Evolutionary conservation across 108 stramenopile genomes (phyloP).

Genomic region (Nannochloropsis salina): DNA sequence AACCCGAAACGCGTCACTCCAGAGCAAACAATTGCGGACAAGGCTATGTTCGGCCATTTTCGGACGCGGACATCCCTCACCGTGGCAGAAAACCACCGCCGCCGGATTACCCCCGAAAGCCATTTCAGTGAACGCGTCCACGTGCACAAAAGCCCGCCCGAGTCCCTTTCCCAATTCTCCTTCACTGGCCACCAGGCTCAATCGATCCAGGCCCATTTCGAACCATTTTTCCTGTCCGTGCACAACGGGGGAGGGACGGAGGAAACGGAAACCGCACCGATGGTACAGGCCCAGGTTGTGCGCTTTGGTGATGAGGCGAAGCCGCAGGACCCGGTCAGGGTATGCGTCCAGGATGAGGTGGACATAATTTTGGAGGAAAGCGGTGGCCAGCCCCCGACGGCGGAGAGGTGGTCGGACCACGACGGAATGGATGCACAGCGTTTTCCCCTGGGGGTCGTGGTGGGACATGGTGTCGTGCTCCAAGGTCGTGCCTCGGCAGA

Average conservation of each 20-base stretch:
- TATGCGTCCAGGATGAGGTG: conserved; percentile 42
- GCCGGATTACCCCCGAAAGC: conserved; percentile 87
- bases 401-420: conserved; percentile 43
- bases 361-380: conserved; percentile 63
- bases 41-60: too few species aligned
- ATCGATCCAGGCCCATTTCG: conserved; percentile 59
- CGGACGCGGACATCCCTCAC: not conserved
- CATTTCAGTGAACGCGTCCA: conserved; percentile 71
- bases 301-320: conserved; percentile 66
- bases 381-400: conserved; percentile 47
- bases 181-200: not conserved
- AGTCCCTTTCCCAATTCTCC: not conserved
- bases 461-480: conserved; percentile 60
- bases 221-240: conserved; percentile 68
- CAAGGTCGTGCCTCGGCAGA: conserved; percentile 57
- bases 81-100: conserved; percentile 76
- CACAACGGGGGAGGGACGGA: conserved; percentile 58
- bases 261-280: conserved; percentile 65
- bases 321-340: conserved; percentile 56
- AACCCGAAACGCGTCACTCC: too few species aligned
- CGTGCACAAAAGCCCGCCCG: conserved; percentile 26
- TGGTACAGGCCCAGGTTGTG: conserved; percentile 68
- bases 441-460: conserved; percentile 66
- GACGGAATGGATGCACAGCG: conserved; percentile 78
- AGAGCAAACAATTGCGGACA: too few species aligned